phyloP scores from a whole-genome alignment of 2,329 filamentous ascomycete species.

The Myriangium duriaei region DNA sequence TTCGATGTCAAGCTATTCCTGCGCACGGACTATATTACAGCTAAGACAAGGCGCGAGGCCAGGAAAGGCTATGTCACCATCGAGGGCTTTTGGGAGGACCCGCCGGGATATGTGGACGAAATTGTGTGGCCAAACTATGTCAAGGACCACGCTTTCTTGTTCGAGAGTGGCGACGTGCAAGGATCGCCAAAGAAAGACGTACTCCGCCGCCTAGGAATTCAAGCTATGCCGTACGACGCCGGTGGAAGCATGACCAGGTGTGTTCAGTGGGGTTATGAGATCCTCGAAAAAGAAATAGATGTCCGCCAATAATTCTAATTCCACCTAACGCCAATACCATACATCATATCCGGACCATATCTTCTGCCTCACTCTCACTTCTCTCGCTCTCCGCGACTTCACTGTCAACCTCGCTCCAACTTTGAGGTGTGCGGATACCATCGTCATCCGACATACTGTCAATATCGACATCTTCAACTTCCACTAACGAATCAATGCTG shows the following conservation, averaged over 20 bases:
- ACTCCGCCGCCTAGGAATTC: conserved; percentile 17
- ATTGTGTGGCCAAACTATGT: conserved; percentile 96
- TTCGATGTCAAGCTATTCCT: conserved; percentile 73
- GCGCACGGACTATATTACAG: conserved; percentile 50
- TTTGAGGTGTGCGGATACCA: conserved; percentile 24
- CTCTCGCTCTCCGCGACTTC: conserved; percentile 22
- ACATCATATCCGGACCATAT: conserved; percentile 5
- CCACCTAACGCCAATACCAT: conserved; percentile 3
- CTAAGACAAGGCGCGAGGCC: conserved; percentile 53
- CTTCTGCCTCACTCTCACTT: conserved; percentile 7
- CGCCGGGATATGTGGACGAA: conserved; percentile 83
- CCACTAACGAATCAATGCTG: conserved; percentile 18
- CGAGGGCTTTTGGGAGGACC: conserved; percentile 90
- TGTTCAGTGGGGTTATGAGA: conserved; percentile 27
- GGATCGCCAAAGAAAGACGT: conserved; percentile 38
- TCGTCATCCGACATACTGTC: conserved; percentile 20
- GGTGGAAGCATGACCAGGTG: conserved; percentile 23
- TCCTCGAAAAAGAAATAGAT: conserved; percentile 12
- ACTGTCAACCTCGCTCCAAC: conserved; percentile 27
- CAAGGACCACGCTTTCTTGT: conserved; percentile 67
- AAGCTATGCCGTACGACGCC: conserved; percentile 19
- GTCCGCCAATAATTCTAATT: not conserved
- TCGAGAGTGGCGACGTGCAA: conserved; percentile 55
- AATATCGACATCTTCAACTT: conserved; percentile 24
- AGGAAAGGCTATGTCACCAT: conserved; percentile 64